These are phyloP conservation scores for Acorus gramineus DNA, from an alignment of 106 monocot species.

Conservation along the genomic window DNA sequence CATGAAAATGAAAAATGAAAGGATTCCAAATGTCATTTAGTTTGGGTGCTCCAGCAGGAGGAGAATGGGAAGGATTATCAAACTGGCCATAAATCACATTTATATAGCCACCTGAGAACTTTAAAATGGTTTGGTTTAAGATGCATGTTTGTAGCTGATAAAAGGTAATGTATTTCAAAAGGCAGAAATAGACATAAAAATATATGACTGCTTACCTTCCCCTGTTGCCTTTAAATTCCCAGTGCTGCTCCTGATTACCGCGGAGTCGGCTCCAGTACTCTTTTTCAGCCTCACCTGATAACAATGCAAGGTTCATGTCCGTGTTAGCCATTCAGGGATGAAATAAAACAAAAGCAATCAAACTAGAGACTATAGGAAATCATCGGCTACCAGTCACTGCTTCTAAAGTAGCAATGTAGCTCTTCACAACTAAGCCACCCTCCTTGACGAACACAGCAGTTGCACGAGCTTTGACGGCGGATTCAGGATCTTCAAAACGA, in stretches of 20 bases:
- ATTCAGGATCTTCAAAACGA: constrained; percentile 69
- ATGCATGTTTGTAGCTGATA: no score
- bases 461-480: constrained; percentile 73
- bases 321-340: no score
- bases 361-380: no score
- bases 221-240: constrained; percentile 17
- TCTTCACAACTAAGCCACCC: constrained; percentile 64
- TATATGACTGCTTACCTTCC: constrained; percentile 27
- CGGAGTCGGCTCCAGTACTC: constrained; percentile 46
- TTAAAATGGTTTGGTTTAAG: no score
- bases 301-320: neutral
- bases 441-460: constrained; percentile 45
- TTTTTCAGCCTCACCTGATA: constrained; percentile 53
- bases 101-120: no score
- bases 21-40: no score
- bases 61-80: no score
- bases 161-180: no score
- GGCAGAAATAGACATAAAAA: neutral
- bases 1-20: no score
- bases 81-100: no score
- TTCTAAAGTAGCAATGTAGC: constrained; percentile 52
- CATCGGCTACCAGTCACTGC: constrained; percentile 45
- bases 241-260: constrained; percentile 15
- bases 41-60: no score
- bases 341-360: no score